Evolutionary conservation across 2,329 filamentous ascomycete genomes (phyloP), one percentile per base, ranked within the genome.

Genomic region (Cladophialophora psammophila): DNA sequence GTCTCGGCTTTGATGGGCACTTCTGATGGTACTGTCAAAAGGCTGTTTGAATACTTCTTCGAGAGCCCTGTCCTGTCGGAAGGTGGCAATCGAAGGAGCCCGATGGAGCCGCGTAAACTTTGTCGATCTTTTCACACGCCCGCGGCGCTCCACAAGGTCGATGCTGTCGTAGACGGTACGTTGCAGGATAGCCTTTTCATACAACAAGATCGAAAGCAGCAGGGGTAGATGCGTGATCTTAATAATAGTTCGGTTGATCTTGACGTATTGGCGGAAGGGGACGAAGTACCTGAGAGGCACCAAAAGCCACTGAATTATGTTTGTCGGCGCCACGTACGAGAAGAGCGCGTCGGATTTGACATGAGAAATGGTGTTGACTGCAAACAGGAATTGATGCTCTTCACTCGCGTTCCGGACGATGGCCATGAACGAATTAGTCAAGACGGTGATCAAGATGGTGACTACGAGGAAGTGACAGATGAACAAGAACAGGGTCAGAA

Each of bases 301-400:
- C 34, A 97, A 82, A 0, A 94, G 76, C 94, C 94, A 98, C 1
- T 92, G 94, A 69, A 97, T 86, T 35, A 97, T 91, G 76, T 98
- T 98, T 13, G 91, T 90, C 0, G 94, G 94, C 1, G 94, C 91
- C 68, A 97, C 87, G 76, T 97, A 97, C 3, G 93, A 96, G 82
- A 98, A 98, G 0, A 97, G 83, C 0, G 93, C 91, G 77, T 98
- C 94, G n/a, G 95, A 97, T 78, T 97, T 98, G 71, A 97, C 94
- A 92, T 97, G 96, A 4, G 93, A 96, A 58, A 97, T 96, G 4
- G 94, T 96, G 76, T 97, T 98, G 77, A 98, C 93, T 0, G 94
- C 94, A 75, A 98, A 97, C 2, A 97, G 80, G 76, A 97, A 97
- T 71, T 90, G 88, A 73, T 97, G 94, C 79, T 97, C 94, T 77